A percentile compares a stretch with the other conserved stretches of the same genome.
phyloP scores from a whole-genome alignment of 495 filamentous ascomycete species.

The Bathelium albidoporum region DNA sequence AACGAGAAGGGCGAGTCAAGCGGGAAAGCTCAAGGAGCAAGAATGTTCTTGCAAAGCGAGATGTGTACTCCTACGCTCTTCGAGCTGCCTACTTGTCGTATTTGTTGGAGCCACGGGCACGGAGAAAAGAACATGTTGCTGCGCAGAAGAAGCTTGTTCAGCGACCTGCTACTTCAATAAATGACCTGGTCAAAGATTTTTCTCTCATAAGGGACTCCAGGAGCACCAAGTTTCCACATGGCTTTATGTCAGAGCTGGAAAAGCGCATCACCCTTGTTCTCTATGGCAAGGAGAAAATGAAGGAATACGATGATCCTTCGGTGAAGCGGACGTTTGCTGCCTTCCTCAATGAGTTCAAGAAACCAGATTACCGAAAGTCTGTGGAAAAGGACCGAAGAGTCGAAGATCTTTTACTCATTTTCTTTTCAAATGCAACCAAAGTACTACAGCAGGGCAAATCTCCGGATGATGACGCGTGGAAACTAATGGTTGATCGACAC shows the following conservation, averaged over 20 bases:
- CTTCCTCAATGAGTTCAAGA: slow-evolving; percentile 67
- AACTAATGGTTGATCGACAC: slow-evolving; percentile 84
- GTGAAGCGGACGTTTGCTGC: slow-evolving; percentile 74
- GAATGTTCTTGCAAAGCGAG: slow-evolving; percentile 38
- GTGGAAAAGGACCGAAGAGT: slow-evolving; percentile 92
- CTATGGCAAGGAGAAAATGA: slow-evolving; percentile 59
- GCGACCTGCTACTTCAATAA: slow-evolving; percentile 60
- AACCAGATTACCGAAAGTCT: slow-evolving; percentile 57
- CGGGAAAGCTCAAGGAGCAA: slow-evolving; percentile 43
- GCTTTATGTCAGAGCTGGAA: slow-evolving; percentile 59
- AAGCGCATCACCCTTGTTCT: slow-evolving; percentile 57
- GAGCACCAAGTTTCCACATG: slow-evolving; percentile 70
- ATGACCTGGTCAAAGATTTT: slow-evolving; percentile 65
- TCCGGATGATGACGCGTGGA: slow-evolving; percentile 82
- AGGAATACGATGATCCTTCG: slow-evolving; percentile 65
- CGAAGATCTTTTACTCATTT: slow-evolving; percentile 80
- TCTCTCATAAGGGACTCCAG: slow-evolving; percentile 62
- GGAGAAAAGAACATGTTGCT: slow-evolving; percentile 70
- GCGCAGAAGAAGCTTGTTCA: slow-evolving; percentile 45
- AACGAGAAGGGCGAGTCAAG: slow-evolving; percentile 40
- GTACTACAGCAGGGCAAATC: slow-evolving; percentile 74
- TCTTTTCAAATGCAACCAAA: slow-evolving; percentile 83
- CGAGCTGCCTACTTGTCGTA: slow-evolving; percentile 88
- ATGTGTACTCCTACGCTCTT: slow-evolving; percentile 83
- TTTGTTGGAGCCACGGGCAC: slow-evolving; percentile 80